A percentile compares a stretch with the other conserved stretches of the same genome.
phyloP scores from a whole-genome alignment of 75 land plant genomes.

The Sequoia sempervirens region DNA sequence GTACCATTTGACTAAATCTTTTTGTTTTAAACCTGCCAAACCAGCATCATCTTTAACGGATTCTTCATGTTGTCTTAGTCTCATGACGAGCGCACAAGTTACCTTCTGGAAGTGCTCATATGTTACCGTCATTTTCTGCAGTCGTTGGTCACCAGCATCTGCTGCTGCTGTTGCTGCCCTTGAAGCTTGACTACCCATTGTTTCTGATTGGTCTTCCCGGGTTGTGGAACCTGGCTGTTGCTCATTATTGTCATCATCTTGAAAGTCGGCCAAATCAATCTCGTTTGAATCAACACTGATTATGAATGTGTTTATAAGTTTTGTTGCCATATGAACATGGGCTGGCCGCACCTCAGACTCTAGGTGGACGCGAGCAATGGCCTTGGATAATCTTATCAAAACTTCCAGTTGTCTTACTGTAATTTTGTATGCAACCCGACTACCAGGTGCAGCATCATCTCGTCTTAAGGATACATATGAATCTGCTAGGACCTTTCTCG shows the following conservation, averaged over 20 bases:
- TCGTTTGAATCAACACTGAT: conserved; percentile 97
- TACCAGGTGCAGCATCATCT: too few relatives aligned
- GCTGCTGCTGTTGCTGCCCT: neutral
- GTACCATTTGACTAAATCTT: conserved; percentile 85
- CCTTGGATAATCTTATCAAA: too few relatives aligned
- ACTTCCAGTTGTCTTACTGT: too few relatives aligned
- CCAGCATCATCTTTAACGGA: conserved; percentile 61
- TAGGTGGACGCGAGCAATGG: conserved; percentile 78
- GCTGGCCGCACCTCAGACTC: conserved; percentile 69
- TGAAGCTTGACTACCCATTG: neutral
- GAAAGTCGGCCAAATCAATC: conserved; percentile 81
- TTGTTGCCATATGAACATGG: conserved; percentile 82
- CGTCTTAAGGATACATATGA: too few relatives aligned
- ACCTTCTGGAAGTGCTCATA: conserved; percentile 90
- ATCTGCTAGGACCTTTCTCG: too few relatives aligned
- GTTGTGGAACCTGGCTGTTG: conserved; percentile 16
- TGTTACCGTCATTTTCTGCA: conserved; percentile 72
- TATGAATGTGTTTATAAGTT: conserved; percentile 82
- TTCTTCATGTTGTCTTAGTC: conserved; percentile 92
- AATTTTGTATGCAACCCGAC: too few relatives aligned
- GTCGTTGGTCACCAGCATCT: conserved; percentile 27
- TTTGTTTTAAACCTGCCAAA: conserved; percentile 86
- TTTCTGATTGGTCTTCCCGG: neutral
- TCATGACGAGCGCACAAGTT: conserved; percentile 88
- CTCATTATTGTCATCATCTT: conserved; percentile 37